A percentile compares a stretch with the other conserved stretches of the same genome.
Conservation (phyloP, 306 rosid species). For the Glycine tomentella region DNA sequence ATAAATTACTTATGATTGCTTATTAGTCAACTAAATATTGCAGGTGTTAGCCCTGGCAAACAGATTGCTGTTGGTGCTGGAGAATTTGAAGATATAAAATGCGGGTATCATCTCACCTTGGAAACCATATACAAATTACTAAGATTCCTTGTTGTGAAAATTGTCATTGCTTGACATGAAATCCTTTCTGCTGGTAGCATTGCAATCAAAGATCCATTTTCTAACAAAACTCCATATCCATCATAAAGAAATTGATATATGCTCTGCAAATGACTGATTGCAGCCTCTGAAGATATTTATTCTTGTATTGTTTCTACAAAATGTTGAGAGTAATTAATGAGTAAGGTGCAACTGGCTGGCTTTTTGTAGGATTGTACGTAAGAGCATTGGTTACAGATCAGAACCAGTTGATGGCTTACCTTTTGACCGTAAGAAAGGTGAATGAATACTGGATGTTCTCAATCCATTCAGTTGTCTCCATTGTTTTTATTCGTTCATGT, state of each 20-base stretch:
- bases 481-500: not conserved
- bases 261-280: slow-evolving; percentile 38
- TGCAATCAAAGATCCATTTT: slow-evolving; percentile 30
- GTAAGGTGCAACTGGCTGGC: slow-evolving; percentile 35
- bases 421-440: slow-evolving; percentile 84
- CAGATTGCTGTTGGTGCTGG: slow-evolving; percentile 81
- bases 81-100: slow-evolving; percentile 73
- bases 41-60: slow-evolving; percentile 77
- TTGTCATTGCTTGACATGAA: slow-evolving; percentile 37
- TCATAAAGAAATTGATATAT: slow-evolving; percentile 19
- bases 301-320: slow-evolving; percentile 11
- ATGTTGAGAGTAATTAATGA: not conserved
- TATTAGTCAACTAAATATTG: slow-evolving; percentile 46
- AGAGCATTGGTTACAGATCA: slow-evolving; percentile 96
- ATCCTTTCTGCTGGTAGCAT: slow-evolving; percentile 20
- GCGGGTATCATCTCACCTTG: slow-evolving; percentile 66
- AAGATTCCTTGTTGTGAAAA: slow-evolving; percentile 30
- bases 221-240: not conserved
- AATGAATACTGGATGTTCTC: slow-evolving; percentile 2
- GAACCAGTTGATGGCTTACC: slow-evolving; percentile 83
- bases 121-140: not conserved
- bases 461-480: slow-evolving; percentile 23
- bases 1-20: slow-evolving; percentile 30
- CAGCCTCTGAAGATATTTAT: slow-evolving; percentile 20
- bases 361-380: slow-evolving; percentile 75